A percentile compares a stretch with the other conserved stretches of the same genome.
These are phyloP conservation scores for Quercus variabilis DNA, from an alignment of 306 rosid species.

Conservation along the genomic window DNA sequence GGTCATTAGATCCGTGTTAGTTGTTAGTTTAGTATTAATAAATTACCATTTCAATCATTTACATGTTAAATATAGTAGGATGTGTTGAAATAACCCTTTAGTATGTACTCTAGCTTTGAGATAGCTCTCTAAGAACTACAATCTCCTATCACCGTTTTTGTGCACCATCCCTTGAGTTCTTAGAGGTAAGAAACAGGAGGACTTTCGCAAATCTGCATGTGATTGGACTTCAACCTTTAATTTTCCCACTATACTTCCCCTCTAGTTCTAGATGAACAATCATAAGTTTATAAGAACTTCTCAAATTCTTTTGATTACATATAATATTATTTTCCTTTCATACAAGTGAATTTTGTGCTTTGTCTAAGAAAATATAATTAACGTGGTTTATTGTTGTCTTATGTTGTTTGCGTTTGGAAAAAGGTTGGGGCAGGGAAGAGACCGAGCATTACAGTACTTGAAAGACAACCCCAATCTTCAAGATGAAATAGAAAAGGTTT, in stretches of 20 bases:
- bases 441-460: slow-evolving; percentile 78
- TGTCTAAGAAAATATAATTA: not conserved
- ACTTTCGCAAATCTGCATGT: not conserved
- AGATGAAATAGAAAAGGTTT: slow-evolving; percentile 92
- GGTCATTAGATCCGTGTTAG: too few relatives aligned
- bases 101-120: too few relatives aligned
- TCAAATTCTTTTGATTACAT: not conserved
- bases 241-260: not conserved
- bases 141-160: not conserved
- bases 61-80: too few relatives aligned
- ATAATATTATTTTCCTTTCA: not conserved
- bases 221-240: not conserved
- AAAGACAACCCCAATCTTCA: slow-evolving; percentile 69
- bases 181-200: not conserved
- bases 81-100: too few relatives aligned
- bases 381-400: slow-evolving; percentile 12
- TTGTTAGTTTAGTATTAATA: too few relatives aligned
- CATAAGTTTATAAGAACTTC: not conserved
- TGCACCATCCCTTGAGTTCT: not conserved
- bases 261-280: not conserved
- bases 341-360: not conserved
- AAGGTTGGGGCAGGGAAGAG: slow-evolving; percentile 99
- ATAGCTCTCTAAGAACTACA: too few relatives aligned
- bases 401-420: slow-evolving; percentile 20
- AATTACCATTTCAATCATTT: too few relatives aligned